Conservation (phyloP, 805 yeast genomes). For the Yarrowia sp. region DNA sequence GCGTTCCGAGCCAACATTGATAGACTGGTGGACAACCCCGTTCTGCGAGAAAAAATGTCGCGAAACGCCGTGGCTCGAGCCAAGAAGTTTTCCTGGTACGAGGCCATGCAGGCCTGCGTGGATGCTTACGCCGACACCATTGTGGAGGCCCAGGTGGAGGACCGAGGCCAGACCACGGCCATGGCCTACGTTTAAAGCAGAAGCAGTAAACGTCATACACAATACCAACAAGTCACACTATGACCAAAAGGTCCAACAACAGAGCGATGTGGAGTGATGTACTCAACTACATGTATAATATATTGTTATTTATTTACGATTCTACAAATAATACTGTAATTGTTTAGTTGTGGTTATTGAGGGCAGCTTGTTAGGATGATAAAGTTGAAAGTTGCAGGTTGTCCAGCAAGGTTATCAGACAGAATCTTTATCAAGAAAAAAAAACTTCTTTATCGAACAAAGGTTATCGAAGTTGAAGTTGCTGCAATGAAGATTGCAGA, state of each 20-base stretch:
- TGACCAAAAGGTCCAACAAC: too few relatives aligned
- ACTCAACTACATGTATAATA: conserved; percentile 23
- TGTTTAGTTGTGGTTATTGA: too few relatives aligned
- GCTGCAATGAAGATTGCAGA: neutral
- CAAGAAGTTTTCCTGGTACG: conserved; percentile 23
- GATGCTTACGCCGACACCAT: conserved; percentile 26
- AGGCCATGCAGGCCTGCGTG: conserved; percentile 28
- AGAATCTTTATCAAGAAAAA: too few relatives aligned
- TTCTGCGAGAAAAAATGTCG: conserved; percentile 24
- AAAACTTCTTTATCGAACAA: neutral
- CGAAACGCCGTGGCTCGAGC: conserved; percentile 21
- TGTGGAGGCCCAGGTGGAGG: neutral
- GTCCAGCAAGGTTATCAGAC: neutral
- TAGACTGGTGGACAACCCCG: conserved; percentile 19
- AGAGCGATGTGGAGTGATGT: neutral
- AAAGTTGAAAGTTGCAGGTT: neutral
- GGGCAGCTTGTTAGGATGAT: neutral
- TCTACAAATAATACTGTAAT: neutral
- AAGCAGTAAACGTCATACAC: too few relatives aligned
- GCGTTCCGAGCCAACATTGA: conserved; percentile 25
- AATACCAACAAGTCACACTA: too few relatives aligned
- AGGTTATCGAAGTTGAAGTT: neutral
- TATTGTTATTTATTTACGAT: conserved; percentile 6
- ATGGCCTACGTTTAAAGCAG: too few relatives aligned
- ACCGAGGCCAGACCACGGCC: too few relatives aligned